Evolutionary conservation across 2,329 filamentous ascomycete species (phyloP).

Genomic region (Plectosphaerella cucumerina): DNA sequence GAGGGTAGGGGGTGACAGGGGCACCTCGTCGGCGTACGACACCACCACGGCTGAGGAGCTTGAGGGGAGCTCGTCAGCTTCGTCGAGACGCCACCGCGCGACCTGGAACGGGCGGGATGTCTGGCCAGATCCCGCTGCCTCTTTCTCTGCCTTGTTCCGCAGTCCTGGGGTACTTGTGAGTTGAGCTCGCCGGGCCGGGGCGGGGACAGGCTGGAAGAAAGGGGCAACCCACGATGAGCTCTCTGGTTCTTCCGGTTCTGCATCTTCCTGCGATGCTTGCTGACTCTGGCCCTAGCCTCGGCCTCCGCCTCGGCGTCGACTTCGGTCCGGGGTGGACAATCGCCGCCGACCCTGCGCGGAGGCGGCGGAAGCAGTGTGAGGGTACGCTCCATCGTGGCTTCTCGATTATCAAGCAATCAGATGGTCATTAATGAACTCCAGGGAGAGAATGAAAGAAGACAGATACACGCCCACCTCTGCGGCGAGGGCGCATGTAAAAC

Average conservation of each 20-base stretch:
- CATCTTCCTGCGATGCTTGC: slow-evolving; percentile 1
- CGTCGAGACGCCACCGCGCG: slow-evolving; percentile 5
- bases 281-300: not conserved
- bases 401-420: not conserved
- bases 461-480: too few species aligned
- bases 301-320: too few species aligned
- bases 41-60: not conserved
- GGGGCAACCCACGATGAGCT: slow-evolving; percentile 6
- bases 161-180: not conserved
- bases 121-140: not conserved
- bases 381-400: not conserved
- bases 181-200: not conserved
- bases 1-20: not conserved
- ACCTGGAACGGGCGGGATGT: slow-evolving; percentile 1
- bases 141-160: not conserved
- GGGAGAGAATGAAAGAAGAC: too few species aligned
- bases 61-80: not conserved
- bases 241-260: slow-evolving; percentile 10
- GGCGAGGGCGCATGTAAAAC: too few species aligned
- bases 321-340: not conserved
- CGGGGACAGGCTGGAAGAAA: not conserved
- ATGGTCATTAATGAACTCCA: too few species aligned
- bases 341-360: too few species aligned
- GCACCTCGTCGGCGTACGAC: not conserved
- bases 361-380: too few species aligned